Conservation (phyloP, 139 green algal species). For the Gonium pectorale region DNA sequence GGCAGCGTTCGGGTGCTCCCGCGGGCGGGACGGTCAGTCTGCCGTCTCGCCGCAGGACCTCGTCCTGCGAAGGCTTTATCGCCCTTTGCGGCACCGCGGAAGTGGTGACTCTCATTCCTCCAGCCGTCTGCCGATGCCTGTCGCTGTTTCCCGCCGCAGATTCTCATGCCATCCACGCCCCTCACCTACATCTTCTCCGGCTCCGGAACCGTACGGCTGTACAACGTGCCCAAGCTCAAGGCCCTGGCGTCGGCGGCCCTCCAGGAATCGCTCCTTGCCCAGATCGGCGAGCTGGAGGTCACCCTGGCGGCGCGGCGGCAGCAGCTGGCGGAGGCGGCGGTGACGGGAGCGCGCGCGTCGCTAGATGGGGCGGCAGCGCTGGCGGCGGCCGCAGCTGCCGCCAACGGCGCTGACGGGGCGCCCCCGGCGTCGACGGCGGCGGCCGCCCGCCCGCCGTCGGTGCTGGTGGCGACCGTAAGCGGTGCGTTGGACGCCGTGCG, state of each 20-base stretch:
- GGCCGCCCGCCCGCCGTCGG: no score
- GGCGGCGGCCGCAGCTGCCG: background rate
- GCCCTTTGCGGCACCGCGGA: no score
- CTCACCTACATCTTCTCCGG: slow-evolving; percentile 1
- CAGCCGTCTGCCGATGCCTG: no score
- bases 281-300: slow-evolving; percentile 4
- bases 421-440: no score
- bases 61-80: no score
- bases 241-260: slow-evolving; percentile 24
- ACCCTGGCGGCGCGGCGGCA: background rate
- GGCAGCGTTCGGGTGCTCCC: no score
- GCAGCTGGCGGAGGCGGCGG: background rate
- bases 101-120: no score
- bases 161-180: slow-evolving; percentile 21
- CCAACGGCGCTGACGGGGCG: background rate
- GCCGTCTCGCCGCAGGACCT: no score
- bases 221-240: slow-evolving; percentile 24
- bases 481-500: background rate
- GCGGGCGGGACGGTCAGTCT: no score
- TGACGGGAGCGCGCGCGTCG: slow-evolving; percentile 1
- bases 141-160: background rate
- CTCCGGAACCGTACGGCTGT: background rate
- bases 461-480: background rate
- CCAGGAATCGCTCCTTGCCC: background rate
- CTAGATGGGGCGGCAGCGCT: no score